Evolutionary conservation across 306 rosid genomes (phyloP).

Genomic region (Trifolium pratense): DNA sequence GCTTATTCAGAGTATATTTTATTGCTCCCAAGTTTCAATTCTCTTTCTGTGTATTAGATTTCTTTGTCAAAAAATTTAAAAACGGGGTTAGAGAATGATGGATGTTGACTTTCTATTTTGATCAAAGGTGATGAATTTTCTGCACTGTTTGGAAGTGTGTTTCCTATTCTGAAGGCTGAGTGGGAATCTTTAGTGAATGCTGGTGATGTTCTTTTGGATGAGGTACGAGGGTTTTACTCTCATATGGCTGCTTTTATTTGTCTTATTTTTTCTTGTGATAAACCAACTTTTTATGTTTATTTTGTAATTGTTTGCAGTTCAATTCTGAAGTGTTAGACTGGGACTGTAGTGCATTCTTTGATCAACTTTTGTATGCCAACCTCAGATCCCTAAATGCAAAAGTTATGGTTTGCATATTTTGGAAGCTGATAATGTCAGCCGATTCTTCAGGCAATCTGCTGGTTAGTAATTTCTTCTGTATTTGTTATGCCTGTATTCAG

Average conservation of each 20-base stretch:
- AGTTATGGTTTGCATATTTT: constrained; percentile 69
- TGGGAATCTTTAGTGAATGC: constrained; percentile 62
- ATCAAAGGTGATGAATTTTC: constrained; percentile 52
- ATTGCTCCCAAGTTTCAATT: too few species aligned
- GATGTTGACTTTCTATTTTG: constrained; percentile 33
- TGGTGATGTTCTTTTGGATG: constrained; percentile 54
- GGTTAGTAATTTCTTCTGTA: constrained; percentile 56
- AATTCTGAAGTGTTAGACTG: constrained; percentile 60
- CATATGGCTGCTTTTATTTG: constrained; percentile 15
- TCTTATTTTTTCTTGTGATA: constrained; percentile 13
- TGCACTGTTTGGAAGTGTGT: constrained; percentile 56
- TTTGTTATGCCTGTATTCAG: constrained; percentile 5
- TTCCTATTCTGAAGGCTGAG: constrained; percentile 71
- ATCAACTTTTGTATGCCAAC: constrained; percentile 53
- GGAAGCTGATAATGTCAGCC: constrained; percentile 66
- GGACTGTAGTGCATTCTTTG: constrained; percentile 71
- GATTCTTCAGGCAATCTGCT: constrained; percentile 53
- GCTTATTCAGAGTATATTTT: not conserved
- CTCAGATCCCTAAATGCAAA: constrained; percentile 55
- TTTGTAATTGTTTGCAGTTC: constrained; percentile 58
- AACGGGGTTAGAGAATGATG: constrained; percentile 23
- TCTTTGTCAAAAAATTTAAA: too few species aligned
- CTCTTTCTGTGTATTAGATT: too few species aligned
- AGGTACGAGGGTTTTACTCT: constrained; percentile 53
- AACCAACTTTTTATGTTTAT: constrained; percentile 11